Evolutionary conservation across 1,139 yeast genomes (phyloP), one percentile per base, ranked within the genome.

Genomic region (Zygosaccharomyces pseudobailii): DNA sequence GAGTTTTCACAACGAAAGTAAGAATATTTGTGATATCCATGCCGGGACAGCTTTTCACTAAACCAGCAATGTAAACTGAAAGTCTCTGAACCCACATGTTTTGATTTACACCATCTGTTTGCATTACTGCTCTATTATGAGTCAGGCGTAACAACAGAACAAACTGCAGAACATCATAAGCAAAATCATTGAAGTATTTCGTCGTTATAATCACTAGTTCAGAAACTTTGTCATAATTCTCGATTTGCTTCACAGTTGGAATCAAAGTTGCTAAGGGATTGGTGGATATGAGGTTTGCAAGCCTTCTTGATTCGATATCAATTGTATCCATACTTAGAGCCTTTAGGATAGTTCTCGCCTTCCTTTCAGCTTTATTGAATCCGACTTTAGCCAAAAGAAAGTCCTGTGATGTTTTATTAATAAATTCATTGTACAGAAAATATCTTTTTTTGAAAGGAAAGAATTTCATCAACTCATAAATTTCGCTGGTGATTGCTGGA

Each of bases 201-300:
- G 96, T 90, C 2, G 95, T 81, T 47, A 84, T 86, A 8, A 88
- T 90, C 9, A 92, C 82, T 48, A 89, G 72, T 39, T 79, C 82
- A 46, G 83, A 87, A 55, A 89, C 77, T 62, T 89, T 92, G 62
- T 87, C 96, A 62, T 92, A 94, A 70, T 95, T 88, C 65, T 94
- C 98, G 51, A 92, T 82, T 59, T 84, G 90, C 47, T 78, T 79
- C 24, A 84, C 71, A 35, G 83, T 74, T 1, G 85, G 77, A 35
- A 75, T 67, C 32, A 85, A 78, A 28, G 94, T 80, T 1, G 96
- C 87, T 25, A 92, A 65, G 0, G 98, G 98, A 61, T 89, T 89
- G 1, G 87, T 72, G 52, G 80, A 83, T 25, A 90, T 78, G n/a
- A 87, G 73, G 52, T 84, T 83, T 0, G 96, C 86, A 31, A 92